Percentiles rank a stretch among this genome's conserved stretches.
Conservation (phyloP, 495 filamentous ascomycete genomes). For the Hypoxylon cercidicola region DNA sequence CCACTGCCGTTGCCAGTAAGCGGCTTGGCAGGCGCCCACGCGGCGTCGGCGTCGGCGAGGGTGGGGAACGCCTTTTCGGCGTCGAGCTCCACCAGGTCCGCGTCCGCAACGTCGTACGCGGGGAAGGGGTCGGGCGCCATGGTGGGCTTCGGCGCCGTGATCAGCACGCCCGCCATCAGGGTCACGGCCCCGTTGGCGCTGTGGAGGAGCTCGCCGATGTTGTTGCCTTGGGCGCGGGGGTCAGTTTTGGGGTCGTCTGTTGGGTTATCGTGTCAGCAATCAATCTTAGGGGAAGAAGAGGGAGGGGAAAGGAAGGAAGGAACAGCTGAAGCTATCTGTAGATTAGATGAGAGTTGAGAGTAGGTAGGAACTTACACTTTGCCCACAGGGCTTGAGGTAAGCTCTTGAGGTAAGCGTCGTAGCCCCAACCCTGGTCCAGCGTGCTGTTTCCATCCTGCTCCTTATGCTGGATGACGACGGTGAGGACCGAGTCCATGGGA, state of each 20-base stretch:
- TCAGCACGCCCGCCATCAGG: conserved; percentile 32
- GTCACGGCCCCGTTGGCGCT: conserved; percentile 6
- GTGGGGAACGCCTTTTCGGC: conserved; percentile 11
- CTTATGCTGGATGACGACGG: neutral
- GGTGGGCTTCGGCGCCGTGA: conserved; percentile 25
- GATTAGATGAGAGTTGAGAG: conserved; percentile 2
- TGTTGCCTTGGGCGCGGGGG: conserved; percentile 17
- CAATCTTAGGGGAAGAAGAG: conserved; percentile 2
- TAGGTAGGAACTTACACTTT: conserved; percentile 17
- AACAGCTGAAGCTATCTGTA: neutral
- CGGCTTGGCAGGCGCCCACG: conserved; percentile 2
- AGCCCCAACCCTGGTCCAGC: conserved; percentile 10
- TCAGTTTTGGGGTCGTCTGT: conserved; percentile 22
- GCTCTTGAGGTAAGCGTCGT: conserved; percentile 15
- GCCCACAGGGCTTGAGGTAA: conserved; percentile 20
- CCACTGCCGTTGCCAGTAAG: neutral
- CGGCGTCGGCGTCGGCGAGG: neutral
- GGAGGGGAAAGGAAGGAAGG: conserved; percentile 1
- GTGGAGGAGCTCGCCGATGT: conserved; percentile 22
- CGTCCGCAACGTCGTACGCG: conserved; percentile 21
- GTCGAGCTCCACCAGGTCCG: conserved; percentile 6
- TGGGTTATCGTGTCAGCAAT: conserved; percentile 4
- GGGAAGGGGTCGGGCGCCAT: conserved; percentile 24
- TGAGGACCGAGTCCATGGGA: conserved; percentile 3
- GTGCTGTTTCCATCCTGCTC: neutral